phyloP scores from a whole-genome alignment of 2,329 filamentous ascomycete species.

The Fusarium denticulatum region DNA sequence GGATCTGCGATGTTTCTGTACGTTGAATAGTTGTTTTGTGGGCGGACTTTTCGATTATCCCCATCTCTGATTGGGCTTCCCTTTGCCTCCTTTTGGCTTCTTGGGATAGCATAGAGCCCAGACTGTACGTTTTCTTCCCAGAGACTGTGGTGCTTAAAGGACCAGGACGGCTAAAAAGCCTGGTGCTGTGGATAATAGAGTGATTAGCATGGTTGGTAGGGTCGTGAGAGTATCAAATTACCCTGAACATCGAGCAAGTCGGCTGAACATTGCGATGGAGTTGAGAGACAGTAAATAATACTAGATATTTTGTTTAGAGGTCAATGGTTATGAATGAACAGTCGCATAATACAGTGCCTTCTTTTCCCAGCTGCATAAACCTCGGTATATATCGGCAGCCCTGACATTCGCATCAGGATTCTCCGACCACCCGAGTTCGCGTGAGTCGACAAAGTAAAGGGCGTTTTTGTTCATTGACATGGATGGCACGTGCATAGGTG shows the following conservation, averaged over 20 bases:
- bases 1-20: constrained; percentile 23
- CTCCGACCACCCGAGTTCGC: constrained; percentile 3
- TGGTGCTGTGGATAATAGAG: constrained; percentile 18
- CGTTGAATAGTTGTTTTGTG: constrained; percentile 16
- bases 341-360: not conserved
- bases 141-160: not conserved
- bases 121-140: not conserved
- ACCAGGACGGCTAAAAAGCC: constrained; percentile 24
- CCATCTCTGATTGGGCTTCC: not conserved
- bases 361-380: not conserved
- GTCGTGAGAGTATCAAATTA: constrained; percentile 1
- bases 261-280: constrained; percentile 32
- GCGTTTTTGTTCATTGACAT: not conserved
- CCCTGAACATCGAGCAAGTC: constrained; percentile 31
- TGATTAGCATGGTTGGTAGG: constrained; percentile 8
- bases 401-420: constrained; percentile 34
- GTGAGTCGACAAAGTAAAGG: constrained; percentile 29
- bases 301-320: not conserved
- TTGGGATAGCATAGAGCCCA: not conserved
- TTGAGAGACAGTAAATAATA: not conserved
- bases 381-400: constrained; percentile 31
- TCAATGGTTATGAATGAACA: not conserved
- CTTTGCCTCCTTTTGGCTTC: not conserved
- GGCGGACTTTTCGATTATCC: not conserved
- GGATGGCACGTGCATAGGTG: not conserved